Percentiles rank a stretch among this genome's conserved stretches.
Evolutionary conservation across 2,329 filamentous ascomycete species (phyloP).

Genomic region (Fusarium subglutinans): DNA sequence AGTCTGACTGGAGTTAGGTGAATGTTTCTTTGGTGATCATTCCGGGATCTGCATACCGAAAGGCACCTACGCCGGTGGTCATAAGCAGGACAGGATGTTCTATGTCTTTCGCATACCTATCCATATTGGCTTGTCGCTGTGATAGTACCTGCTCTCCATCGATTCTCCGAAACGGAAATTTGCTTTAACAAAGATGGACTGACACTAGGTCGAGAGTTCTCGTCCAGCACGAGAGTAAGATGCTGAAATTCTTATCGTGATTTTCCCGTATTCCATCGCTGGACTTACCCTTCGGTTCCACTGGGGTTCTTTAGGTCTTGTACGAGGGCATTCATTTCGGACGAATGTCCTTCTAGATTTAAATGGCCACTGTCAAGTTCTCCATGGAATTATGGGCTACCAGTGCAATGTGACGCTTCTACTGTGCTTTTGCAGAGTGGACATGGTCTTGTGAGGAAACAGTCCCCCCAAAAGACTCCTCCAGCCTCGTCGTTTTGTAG

Average conservation of each 20-base stretch:
- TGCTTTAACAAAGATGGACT: not conserved
- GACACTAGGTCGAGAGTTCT: not conserved
- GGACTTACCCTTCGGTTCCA: too few species aligned
- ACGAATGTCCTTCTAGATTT: not conserved
- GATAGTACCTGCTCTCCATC: not conserved
- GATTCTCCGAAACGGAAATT: not conserved
- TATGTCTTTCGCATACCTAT: not conserved
- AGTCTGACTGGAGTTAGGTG: not conserved
- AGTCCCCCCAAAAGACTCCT: fast-evolving
- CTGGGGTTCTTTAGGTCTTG: not conserved
- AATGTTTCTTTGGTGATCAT: fast-evolving
- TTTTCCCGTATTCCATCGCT: too few species aligned
- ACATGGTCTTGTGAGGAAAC: not conserved
- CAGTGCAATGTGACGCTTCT: too few species aligned
- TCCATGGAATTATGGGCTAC: not conserved
- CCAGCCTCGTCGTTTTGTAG: too few species aligned
- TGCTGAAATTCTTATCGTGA: fast-evolving
- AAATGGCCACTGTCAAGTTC: not conserved
- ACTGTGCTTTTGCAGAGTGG: not conserved
- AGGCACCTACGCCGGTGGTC: not conserved
- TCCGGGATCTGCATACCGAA: fast-evolving
- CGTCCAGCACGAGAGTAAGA: not conserved
- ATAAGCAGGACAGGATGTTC: not conserved
- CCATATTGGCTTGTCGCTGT: not conserved
- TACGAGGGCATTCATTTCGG: fast-evolving